A percentile compares a stretch with the other conserved stretches of the same genome.
Evolutionary conservation across 2,329 filamentous ascomycete species (phyloP).

Genomic region (Arachnomyces sp.): DNA sequence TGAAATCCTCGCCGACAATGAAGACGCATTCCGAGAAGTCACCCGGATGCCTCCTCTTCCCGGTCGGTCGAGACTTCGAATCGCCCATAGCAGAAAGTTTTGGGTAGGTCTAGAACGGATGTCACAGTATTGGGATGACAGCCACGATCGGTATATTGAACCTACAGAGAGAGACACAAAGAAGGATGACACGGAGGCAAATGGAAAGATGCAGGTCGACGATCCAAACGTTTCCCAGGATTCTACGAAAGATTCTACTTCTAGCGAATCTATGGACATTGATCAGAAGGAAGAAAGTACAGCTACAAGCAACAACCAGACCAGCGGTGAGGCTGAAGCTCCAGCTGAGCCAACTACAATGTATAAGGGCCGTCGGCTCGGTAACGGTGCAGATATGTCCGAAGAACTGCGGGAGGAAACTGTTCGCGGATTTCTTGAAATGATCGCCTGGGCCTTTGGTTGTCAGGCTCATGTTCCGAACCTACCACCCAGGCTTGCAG

Average conservation of each 20-base stretch:
- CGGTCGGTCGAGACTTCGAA: conserved; percentile 40
- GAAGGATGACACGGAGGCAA: neutral
- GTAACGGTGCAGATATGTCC: conserved; percentile 52
- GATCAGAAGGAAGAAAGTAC: conserved; percentile 3
- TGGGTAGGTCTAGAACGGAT: conserved; percentile 53
- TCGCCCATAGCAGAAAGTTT: conserved; percentile 54
- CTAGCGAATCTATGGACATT: too few species aligned
- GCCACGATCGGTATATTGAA: conserved; percentile 49
- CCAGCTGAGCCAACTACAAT: conserved; percentile 16
- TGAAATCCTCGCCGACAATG: conserved; percentile 49
- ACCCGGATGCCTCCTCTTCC: conserved; percentile 40
- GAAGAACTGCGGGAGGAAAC: conserved; percentile 50
- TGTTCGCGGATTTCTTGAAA: conserved; percentile 50
- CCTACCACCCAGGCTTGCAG: conserved; percentile 40
- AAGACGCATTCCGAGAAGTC: conserved; percentile 51
- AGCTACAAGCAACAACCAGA: too few species aligned
- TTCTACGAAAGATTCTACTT: too few species aligned
- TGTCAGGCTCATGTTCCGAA: conserved; percentile 44
- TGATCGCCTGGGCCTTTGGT: conserved; percentile 51
- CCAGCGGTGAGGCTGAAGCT: conserved; percentile 10
- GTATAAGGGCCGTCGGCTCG: conserved; percentile 54
- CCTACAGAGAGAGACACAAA: conserved; percentile 19
- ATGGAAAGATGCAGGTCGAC: conserved; percentile 13
- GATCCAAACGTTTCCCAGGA: neutral
- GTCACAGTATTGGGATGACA: conserved; percentile 57